Base-by-base conservation (phyloP, 2,329 filamentous ascomycete genomes). In the Cladosporium sp. region DNA sequence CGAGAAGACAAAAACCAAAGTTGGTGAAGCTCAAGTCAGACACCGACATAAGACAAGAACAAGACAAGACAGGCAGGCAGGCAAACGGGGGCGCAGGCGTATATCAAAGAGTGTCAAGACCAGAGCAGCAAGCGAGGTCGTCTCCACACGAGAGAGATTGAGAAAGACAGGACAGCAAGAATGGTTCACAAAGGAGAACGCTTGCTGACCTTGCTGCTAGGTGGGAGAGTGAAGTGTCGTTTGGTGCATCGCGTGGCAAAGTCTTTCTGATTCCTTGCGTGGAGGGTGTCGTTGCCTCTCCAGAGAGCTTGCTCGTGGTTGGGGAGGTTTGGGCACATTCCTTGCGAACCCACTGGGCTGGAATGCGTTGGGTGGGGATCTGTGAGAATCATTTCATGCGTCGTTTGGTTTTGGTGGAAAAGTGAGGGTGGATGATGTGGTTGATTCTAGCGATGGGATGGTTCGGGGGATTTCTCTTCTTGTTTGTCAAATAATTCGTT, bases 231-330 rank as follows among this genome's bases (percentile, higher is more conserved):
- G 25, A 41, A 16, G 9, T 8, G 30, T 13, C 18, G 13, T 20
- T 30, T 16, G 32, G 15, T 13, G 9, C 16, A 30, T 29, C 49
- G 39, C 48, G 46, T 48, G 53, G 45, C 39, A 52, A 20, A 27
- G 22, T 27, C 33, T 43, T 16, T 15, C 36, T 53, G n/a, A n/a
- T 52, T 57, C 56, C 56, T 60, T 57, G 56, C 57, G 53, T 56
- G 35, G 15, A 7, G 12, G 15, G 27, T n/a, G n/a, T n/a, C n/a
- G n/a, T 38, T 40, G n/a, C 22, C 36, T 48, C 45, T 48, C 25
- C 32, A 20, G 15, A 27, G 22, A 27, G 22, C 4, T 35, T 51
- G 42, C 40, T 49, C 48, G 38, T 39, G 30, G 18, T 25, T 36
- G 47, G 40, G 29, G 33, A 45, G 45, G 43, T 38, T 30, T 25